phyloP scores from a whole-genome alignment of 2,329 filamentous ascomycete species.

The Akanthomyces lecanii region DNA sequence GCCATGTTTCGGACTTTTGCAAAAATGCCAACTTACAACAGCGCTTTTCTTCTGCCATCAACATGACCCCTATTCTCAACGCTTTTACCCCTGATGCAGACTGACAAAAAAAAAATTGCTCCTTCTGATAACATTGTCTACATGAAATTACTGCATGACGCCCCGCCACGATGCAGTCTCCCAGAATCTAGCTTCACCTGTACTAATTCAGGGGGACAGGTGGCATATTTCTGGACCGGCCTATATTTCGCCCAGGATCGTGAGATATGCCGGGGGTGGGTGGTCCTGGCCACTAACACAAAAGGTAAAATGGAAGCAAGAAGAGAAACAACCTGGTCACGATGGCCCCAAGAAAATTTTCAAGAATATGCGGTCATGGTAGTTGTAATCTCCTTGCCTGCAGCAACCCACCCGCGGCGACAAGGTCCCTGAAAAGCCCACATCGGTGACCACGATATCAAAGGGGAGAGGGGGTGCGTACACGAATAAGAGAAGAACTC shows the following conservation, averaged over 20 bases:
- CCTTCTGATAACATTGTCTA: background rate
- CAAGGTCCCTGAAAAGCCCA: conserved; percentile 1
- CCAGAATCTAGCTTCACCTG: background rate
- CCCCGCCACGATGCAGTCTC: conserved; percentile 6
- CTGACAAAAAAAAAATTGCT: background rate
- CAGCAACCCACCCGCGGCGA: background rate
- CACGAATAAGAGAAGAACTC: background rate
- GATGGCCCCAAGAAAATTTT: background rate
- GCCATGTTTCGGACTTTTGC: conserved; percentile 6
- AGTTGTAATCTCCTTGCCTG: conserved; percentile 4
- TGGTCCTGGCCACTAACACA: background rate
- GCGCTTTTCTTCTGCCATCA: background rate
- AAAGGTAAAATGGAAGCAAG: background rate
- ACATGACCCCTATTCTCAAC: background rate
- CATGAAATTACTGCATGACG: conserved; percentile 4
- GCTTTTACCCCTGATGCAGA: background rate
- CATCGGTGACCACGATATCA: conserved; percentile 5
- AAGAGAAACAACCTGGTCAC: background rate
- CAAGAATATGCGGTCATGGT: background rate
- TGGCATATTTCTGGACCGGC: background rate
- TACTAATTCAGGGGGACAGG: background rate
- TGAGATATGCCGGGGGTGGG: conserved; percentile 6
- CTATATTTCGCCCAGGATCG: conserved; percentile 6
- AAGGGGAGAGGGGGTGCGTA: background rate
- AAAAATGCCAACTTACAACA: background rate